Conservation (phyloP, 768 basidiomycete genomes). For the Solioccasus polychromus region DNA sequence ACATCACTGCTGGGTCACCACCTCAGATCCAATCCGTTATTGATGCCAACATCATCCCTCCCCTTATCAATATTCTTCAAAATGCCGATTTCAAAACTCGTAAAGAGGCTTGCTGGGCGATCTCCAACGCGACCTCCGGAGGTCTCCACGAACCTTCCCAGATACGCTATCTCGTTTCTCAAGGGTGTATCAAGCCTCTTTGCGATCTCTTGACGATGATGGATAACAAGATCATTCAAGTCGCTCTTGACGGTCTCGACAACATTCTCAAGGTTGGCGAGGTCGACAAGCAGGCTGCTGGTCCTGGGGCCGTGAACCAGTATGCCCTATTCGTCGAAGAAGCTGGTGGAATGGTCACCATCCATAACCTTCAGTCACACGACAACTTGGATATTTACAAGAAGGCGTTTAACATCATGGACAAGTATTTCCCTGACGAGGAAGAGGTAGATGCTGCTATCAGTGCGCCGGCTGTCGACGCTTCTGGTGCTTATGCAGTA, state of each 20-base stretch:
- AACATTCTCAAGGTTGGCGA: constrained; percentile 98
- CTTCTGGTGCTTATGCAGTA: constrained; percentile 73
- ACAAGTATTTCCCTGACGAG: constrained; percentile 98
- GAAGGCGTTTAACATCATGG: constrained; percentile 98
- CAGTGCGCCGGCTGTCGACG: constrained; percentile 70
- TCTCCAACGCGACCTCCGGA: constrained; percentile 98
- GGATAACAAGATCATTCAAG: constrained; percentile 99
- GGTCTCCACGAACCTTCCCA: constrained; percentile 95
- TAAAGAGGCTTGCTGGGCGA: constrained; percentile 99
- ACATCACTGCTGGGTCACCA: constrained; percentile 95
- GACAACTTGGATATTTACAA: constrained; percentile 99
- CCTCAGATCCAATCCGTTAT: constrained; percentile 97
- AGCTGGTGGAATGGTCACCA: constrained; percentile 97
- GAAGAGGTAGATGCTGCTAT: constrained; percentile 88
- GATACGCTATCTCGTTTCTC: constrained; percentile 95
- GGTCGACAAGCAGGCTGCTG: constrained; percentile 81
- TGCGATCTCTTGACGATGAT: constrained; percentile 96
- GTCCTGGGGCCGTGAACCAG: constrained; percentile 82
- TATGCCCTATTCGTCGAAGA: constrained; percentile 96
- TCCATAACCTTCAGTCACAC: constrained; percentile 98
- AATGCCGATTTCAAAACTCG: constrained; percentile 99
- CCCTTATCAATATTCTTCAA: constrained; percentile 95
- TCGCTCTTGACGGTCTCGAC: constrained; percentile 96
- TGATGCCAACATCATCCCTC: constrained; percentile 97
- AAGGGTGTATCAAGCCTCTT: constrained; percentile 98